Base-by-base conservation (phyloP, 2,329 filamentous ascomycete species). In the Aciculosporium take region DNA sequence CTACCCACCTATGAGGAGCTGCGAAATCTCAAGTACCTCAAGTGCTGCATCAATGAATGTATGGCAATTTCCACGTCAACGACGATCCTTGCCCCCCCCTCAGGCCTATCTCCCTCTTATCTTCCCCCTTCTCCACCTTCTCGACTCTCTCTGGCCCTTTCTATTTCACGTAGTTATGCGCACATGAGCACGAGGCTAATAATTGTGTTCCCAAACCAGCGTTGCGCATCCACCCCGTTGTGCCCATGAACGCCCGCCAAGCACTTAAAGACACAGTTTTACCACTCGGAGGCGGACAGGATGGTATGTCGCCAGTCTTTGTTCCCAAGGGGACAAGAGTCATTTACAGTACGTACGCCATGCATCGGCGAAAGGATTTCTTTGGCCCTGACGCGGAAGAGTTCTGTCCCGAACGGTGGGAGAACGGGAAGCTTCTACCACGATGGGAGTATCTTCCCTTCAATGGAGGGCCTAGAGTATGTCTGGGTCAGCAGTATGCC, bases 241-340 rank as follows among this genome's bases (percentile, higher is more conserved):
- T 72, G 5, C 68, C 70, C 1, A 46, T 58, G 21, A 74, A 74
- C 51, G 55, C 55, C 5, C 66, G 71, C 20, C 49, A 56, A 25
- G 69, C 71, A 0, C 50, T 60, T 7, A 53, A 54, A 32, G 67
- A 74, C 52, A 72, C 68, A 0, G 56, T 64, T 0, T 56, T 75
- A 0, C 71, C 72, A 1, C 48, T 56, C 0, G 72, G 71, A 17
- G 72, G 72, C 32, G 71, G 72, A 0, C 52, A 56, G 1, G 60
- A 71, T 36, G 63, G 67, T 12, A 52, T 48, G 10, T 54, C 57
- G 0, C 69, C 71, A 0, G 51, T 76, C 13, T 66, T 67, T 44
- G 60, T 75, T 2, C 56, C 56, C 5, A 67, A 67, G 37, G 69
- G 68, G n/a, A 59, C 60, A 1, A 43, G 53, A 0, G 58, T 69